These are phyloP conservation scores for Sesbania bispinosa DNA, from an alignment of 306 rosid genomes.

Conservation along the genomic window DNA sequence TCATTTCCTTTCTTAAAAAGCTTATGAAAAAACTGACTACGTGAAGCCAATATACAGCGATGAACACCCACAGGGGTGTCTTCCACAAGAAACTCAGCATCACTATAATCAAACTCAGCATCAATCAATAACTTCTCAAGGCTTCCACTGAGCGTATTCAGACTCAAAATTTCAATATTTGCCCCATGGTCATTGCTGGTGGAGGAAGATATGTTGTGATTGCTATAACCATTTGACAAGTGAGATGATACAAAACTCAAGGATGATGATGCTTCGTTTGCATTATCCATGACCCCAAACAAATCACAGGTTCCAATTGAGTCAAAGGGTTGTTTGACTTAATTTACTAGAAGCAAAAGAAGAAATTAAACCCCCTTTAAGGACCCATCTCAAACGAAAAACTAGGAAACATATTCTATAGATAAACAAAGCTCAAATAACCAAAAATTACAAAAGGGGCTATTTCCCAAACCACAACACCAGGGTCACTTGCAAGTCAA, in stretches of 20 bases:
- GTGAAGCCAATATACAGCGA: constrained; percentile 73
- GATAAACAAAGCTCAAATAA: constrained; percentile 18
- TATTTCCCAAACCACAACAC: constrained; percentile 6
- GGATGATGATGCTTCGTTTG: constrained; percentile 66
- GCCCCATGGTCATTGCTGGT: constrained; percentile 38
- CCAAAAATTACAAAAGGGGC: constrained; percentile 4
- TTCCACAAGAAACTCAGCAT: constrained; percentile 76
- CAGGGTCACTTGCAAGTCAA: constrained; percentile 33
- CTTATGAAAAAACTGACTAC: constrained; percentile 73
- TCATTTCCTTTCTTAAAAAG: constrained; percentile 60
- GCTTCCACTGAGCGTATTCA: constrained; percentile 69
- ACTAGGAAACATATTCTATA: constrained; percentile 4
- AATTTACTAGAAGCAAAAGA: constrained; percentile 9
- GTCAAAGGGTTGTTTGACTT: constrained; percentile 15
- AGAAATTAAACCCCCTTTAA: background rate
- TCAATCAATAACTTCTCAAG: constrained; percentile 73
- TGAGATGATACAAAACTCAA: constrained; percentile 77
- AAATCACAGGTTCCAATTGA: constrained; percentile 15
- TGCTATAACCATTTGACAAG: constrained; percentile 64
- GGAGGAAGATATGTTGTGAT: constrained; percentile 42
- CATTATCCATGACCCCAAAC: constrained; percentile 50
- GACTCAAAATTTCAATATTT: constrained; percentile 55
- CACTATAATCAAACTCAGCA: constrained; percentile 61
- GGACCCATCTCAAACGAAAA: background rate
- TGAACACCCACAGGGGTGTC: constrained; percentile 59